phyloP scores from a whole-genome alignment of 2,329 filamentous ascomycete genomes.

The Fusarium floridanum region DNA sequence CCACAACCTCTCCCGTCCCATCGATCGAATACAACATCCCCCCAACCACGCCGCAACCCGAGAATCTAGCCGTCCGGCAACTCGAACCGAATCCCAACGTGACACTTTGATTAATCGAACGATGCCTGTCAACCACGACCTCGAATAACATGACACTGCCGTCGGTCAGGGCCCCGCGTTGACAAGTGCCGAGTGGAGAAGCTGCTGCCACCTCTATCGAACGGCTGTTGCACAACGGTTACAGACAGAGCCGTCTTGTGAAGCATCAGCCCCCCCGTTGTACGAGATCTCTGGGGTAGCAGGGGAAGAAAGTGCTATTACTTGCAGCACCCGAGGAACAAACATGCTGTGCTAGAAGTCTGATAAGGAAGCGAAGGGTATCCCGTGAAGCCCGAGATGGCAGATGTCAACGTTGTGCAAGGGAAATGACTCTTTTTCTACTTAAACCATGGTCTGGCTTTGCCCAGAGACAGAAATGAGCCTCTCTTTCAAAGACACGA shows the following conservation, averaged over 20 bases:
- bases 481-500: slow-evolving; percentile 8
- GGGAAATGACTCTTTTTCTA: slow-evolving; percentile 18
- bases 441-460: slow-evolving; percentile 24
- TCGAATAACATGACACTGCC: slow-evolving; percentile 7
- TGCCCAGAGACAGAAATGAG: not conserved
- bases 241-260: slow-evolving; percentile 28
- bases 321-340: slow-evolving; percentile 24
- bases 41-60: slow-evolving; percentile 15
- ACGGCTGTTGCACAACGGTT: slow-evolving; percentile 31
- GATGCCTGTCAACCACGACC: not conserved
- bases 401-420: slow-evolving; percentile 23
- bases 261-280: slow-evolving; percentile 2
- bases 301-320: slow-evolving; percentile 20
- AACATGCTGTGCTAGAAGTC: slow-evolving; percentile 29
- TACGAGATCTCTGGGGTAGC: slow-evolving; percentile 15
- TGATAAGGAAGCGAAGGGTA: slow-evolving; percentile 26
- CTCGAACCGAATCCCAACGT: slow-evolving; percentile 34
- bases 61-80: slow-evolving; percentile 19
- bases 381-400: slow-evolving; percentile 17
- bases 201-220: slow-evolving; percentile 4
- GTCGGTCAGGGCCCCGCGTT: slow-evolving; percentile 12
- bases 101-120: slow-evolving; percentile 21
- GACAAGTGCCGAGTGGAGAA: slow-evolving; percentile 29
- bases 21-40: not conserved
- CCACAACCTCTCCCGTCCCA: not conserved